Conservation (phyloP, 192 early-diverging fungal species). For the Chytriomyces confervae region DNA sequence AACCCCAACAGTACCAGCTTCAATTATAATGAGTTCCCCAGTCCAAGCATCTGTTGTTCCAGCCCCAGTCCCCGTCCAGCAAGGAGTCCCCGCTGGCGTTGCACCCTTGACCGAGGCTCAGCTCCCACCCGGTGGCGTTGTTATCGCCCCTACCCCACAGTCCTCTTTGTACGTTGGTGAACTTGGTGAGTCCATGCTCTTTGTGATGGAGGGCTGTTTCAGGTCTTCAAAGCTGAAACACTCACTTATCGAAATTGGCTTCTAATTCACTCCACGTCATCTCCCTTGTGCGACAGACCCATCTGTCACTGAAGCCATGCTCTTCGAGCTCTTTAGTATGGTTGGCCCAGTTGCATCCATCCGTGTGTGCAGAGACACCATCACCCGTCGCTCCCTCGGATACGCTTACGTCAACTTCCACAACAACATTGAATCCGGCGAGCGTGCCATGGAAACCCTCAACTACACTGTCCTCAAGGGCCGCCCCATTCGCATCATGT, state of each 20-base stretch:
- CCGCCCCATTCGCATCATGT: constrained; percentile 98
- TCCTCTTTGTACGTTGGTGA: constrained; percentile 92
- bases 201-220: background rate
- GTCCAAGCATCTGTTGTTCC: constrained; percentile 44
- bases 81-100: constrained; percentile 38
- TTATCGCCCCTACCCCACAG: constrained; percentile 33
- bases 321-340: constrained; percentile 97
- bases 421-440: constrained; percentile 81
- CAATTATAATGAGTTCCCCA: constrained; percentile 45
- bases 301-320: constrained; percentile 94
- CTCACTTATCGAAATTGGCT: no score
- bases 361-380: constrained; percentile 96
- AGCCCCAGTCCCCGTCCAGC: constrained; percentile 25
- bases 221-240: background rate
- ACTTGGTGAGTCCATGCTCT: constrained; percentile 58
- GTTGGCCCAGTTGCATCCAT: constrained; percentile 94
- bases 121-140: constrained; percentile 47
- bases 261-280: background rate
- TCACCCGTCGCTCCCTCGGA: constrained; percentile 93
- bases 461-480: constrained; percentile 98
- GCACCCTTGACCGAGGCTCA: no score
- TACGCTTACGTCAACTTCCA: constrained; percentile 99
- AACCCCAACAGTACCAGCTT: no score
- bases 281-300: constrained; percentile 61
- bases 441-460: constrained; percentile 89